These are phyloP conservation scores for Pulveroboletus ravenelii DNA, from an alignment of 768 basidiomycete species.

Conservation along the genomic window DNA sequence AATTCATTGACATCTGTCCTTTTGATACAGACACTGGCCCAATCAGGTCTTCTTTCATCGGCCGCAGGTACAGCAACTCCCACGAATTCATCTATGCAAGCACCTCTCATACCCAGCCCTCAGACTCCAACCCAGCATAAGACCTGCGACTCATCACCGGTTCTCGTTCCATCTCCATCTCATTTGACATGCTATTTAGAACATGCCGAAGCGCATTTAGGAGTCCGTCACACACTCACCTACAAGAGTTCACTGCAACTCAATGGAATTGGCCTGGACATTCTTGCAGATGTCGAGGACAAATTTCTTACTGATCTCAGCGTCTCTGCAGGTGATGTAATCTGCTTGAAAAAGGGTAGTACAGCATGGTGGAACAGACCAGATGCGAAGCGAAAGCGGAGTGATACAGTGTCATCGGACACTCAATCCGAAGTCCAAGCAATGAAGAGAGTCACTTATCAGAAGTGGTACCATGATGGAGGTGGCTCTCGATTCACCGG, in stretches of 20 bases:
- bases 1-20: neutral
- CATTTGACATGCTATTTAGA: neutral
- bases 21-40: neutral
- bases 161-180: neutral
- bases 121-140: too few relatives aligned
- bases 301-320: neutral
- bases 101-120: too few relatives aligned
- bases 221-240: neutral
- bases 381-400: neutral
- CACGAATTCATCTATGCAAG: too few relatives aligned
- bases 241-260: neutral
- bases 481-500: neutral
- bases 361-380: neutral
- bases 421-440: too few relatives aligned
- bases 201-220: neutral
- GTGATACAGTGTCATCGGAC: neutral
- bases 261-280: neutral
- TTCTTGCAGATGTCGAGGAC: neutral
- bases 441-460: neutral
- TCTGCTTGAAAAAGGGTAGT: conserved; percentile 1
- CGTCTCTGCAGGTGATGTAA: neutral
- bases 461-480: neutral
- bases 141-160: too few relatives aligned
- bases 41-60: neutral
- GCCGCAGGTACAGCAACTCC: too few relatives aligned